A percentile compares a stretch with the other conserved stretches of the same genome.
Evolutionary conservation across 192 early-diverging fungal species (phyloP).

Genomic region (Anaeromyces robustus): DNA sequence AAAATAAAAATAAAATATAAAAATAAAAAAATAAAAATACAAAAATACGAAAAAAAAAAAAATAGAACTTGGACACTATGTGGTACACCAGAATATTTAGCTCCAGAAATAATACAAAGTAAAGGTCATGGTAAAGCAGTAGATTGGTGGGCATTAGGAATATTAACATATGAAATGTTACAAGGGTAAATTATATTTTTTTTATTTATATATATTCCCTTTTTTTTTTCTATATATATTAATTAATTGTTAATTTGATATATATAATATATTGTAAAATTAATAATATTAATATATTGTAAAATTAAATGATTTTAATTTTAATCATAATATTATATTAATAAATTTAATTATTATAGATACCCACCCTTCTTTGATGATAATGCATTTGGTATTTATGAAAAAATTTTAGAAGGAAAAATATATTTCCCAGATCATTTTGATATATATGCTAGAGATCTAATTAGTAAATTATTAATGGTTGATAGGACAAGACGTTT

Average conservation of each 20-base stretch:
- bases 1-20: too few relatives aligned
- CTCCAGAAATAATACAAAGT: slow-evolving; percentile 91
- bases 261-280: too few relatives aligned
- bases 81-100: slow-evolving; percentile 94
- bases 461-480: slow-evolving; percentile 75
- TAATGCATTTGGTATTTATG: slow-evolving; percentile 95
- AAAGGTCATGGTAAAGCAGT: slow-evolving; percentile 95
- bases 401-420: slow-evolving; percentile 86
- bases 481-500: slow-evolving; percentile 83
- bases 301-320: too few relatives aligned
- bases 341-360: slow-evolving; percentile 22
- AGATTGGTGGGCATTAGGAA: slow-evolving; percentile 98
- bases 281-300: too few relatives aligned
- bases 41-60: too few relatives aligned
- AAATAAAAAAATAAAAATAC: too few relatives aligned
- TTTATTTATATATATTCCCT: too few relatives aligned
- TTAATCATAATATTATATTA: too few relatives aligned
- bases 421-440: slow-evolving; percentile 82
- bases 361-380: slow-evolving; percentile 97
- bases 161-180: slow-evolving; percentile 96
- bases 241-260: too few relatives aligned
- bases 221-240: too few relatives aligned
- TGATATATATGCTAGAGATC: slow-evolving; percentile 64
- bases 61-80: slow-evolving; percentile 92
- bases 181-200: slow-evolving; percentile 77